A percentile compares a stretch with the other conserved stretches of the same genome.
phyloP scores from a whole-genome alignment of 169 alveolate species.

The Eimeria necatrix region DNA sequence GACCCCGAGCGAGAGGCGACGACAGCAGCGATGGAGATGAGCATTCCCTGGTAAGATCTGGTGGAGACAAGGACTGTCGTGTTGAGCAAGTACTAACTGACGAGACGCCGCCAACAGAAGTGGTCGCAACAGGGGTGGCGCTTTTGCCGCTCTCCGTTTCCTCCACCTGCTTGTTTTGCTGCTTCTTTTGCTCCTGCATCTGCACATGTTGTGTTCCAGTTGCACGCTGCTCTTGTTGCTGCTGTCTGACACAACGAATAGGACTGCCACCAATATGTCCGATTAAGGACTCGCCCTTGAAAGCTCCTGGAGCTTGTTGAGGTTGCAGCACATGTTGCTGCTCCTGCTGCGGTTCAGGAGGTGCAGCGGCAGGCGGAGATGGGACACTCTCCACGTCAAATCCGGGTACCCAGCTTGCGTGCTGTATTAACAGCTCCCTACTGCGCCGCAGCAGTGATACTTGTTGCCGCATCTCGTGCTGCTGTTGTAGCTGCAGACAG shows the following conservation, averaged over 20 bases:
- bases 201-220: not conserved
- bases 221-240: conserved; percentile 35
- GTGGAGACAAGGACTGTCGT: not conserved
- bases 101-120: conserved; percentile 28
- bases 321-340: conserved; percentile 42
- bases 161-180: not conserved
- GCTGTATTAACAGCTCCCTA: conserved; percentile 56
- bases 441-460: conserved; percentile 54
- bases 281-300: conserved; percentile 44
- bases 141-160: conserved; percentile 32
- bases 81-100: conserved; percentile 41
- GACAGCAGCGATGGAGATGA: conserved; percentile 23
- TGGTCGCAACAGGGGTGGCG: conserved; percentile 33
- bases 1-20: conserved; percentile 66
- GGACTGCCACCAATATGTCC: conserved; percentile 69
- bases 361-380: conserved; percentile 67
- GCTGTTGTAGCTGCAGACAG: conserved; percentile 66
- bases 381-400: conserved; percentile 47
- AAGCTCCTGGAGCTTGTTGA: conserved; percentile 48
- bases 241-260: conserved; percentile 25
- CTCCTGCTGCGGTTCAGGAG: conserved; percentile 64
- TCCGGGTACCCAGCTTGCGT: conserved; percentile 47
- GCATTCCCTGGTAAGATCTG: not conserved
- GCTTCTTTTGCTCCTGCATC: not conserved
- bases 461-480: conserved; percentile 54